Evolutionary conservation across 345 rosid genomes (phyloP).

Genomic region (Sonneratia alba): DNA sequence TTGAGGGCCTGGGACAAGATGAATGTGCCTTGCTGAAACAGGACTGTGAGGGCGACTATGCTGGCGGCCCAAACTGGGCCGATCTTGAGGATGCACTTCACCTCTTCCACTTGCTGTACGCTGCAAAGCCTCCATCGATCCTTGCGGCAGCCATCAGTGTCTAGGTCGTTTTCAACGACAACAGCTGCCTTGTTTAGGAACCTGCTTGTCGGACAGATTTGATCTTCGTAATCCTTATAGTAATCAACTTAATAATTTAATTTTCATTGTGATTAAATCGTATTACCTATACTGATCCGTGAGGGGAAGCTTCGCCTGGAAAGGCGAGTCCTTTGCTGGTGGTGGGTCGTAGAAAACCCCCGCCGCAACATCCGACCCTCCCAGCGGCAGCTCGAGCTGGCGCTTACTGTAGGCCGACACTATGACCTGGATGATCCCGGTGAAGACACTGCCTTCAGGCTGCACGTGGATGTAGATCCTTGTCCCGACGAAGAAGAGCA

Average conservation of each 20-base stretch:
- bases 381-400: constrained; percentile 12
- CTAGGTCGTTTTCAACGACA: constrained; percentile 34
- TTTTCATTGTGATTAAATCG: not conserved
- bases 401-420: constrained; percentile 52
- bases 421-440: constrained; percentile 39
- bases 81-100: constrained; percentile 46
- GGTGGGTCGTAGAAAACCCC: constrained; percentile 46
- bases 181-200: constrained; percentile 60
- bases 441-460: constrained; percentile 63
- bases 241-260: too few relatives aligned
- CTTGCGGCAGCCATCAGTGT: constrained; percentile 26
- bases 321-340: constrained; percentile 15
- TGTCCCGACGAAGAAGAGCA: constrained; percentile 44
- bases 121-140: constrained; percentile 49
- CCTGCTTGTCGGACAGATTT: constrained; percentile 21
- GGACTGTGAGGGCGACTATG: constrained; percentile 29
- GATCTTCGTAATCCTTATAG: too few relatives aligned
- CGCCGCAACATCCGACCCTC: constrained; percentile 8
- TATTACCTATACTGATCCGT: constrained; percentile 55
- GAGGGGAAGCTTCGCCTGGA: constrained; percentile 37
- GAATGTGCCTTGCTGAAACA: constrained; percentile 39
- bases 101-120: constrained; percentile 58
- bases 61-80: constrained; percentile 51
- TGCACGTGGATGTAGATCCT: constrained; percentile 43
- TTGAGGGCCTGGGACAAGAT: constrained; percentile 36